Percentiles rank a stretch among this genome's conserved stretches.
These are phyloP conservation scores for Globisporangium lucens DNA, from an alignment of 352 stramenopile genomes.

Conservation along the genomic window DNA sequence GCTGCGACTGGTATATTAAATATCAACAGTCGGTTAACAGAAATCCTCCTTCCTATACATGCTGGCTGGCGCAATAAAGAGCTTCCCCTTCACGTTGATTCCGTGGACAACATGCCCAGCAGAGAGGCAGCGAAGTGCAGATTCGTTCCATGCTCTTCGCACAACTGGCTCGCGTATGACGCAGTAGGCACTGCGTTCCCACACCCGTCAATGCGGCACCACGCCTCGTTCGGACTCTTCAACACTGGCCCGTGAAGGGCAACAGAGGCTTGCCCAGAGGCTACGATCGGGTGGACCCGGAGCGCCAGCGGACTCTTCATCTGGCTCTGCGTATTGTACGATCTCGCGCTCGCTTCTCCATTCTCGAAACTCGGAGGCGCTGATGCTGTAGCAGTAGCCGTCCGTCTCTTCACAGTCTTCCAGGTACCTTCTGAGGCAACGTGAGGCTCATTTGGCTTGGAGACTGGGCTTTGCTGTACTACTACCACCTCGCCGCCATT, in stretches of 20 bases:
- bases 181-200: not conserved
- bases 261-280: not conserved
- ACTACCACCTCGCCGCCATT: not conserved
- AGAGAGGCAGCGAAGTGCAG: slow-evolving; percentile 16
- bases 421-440: not conserved
- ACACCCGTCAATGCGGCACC: slow-evolving; percentile 11
- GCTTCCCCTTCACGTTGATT: not conserved
- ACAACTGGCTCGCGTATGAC: slow-evolving; percentile 5
- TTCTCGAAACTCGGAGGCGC: too few species aligned
- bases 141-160: slow-evolving; percentile 17
- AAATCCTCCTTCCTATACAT: too few species aligned
- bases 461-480: not conserved
- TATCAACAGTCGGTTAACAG: too few species aligned
- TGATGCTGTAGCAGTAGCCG: too few species aligned
- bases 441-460: not conserved
- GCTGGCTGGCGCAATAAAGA: too few species aligned
- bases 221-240: too few species aligned
- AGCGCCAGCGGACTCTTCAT: not conserved
- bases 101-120: slow-evolving; percentile 13
- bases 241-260: not conserved
- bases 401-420: not conserved
- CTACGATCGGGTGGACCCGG: not conserved
- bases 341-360: not conserved
- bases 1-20: too few species aligned
- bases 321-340: not conserved